A percentile compares a stretch with the other conserved stretches of the same genome.
These are phyloP conservation scores for Rhododendron simsii DNA, from an alignment of 148 eudicot species.

Conservation along the genomic window DNA sequence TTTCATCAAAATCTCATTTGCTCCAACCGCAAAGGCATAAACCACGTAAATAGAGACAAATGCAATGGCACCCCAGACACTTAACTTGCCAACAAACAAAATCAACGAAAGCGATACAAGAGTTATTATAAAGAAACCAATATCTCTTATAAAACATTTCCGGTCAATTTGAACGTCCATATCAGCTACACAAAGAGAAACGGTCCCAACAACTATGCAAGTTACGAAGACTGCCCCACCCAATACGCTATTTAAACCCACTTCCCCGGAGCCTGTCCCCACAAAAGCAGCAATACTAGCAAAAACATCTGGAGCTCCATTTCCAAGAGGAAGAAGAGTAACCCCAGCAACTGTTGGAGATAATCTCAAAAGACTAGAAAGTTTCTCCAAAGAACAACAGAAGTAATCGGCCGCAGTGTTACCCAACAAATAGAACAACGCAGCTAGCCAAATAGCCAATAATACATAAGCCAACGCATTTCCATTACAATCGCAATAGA, in stretches of 20 bases:
- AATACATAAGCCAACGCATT: conserved; percentile 49
- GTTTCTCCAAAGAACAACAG: conserved; percentile 82
- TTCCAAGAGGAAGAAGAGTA: conserved; percentile 86
- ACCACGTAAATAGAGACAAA: neutral
- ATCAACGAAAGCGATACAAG: conserved; percentile 30
- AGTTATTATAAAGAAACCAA: conserved; percentile 58
- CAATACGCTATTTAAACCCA: conserved; percentile 84
- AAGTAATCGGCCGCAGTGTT: conserved; percentile 98
- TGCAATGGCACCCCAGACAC: neutral
- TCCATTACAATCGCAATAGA: conserved; percentile 64
- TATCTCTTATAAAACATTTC: conserved; percentile 77
- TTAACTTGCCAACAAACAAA: neutral
- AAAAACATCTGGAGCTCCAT: conserved; percentile 97
- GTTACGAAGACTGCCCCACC: conserved; percentile 96
- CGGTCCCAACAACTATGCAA: conserved; percentile 76
- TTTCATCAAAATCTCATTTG: conserved; percentile 39
- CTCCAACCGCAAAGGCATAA: neutral
- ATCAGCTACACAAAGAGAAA: conserved; percentile 67
- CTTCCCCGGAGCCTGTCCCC: conserved; percentile 76
- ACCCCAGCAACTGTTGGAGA: conserved; percentile 97
- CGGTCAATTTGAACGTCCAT: conserved; percentile 67
- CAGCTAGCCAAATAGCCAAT: conserved; percentile 71
- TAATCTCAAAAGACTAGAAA: conserved; percentile 63
- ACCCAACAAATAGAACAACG: conserved; percentile 85
- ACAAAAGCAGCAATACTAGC: conserved; percentile 94